These are phyloP conservation scores for Tulasnella sp. DNA, from an alignment of 768 basidiomycete species.

Conservation along the genomic window DNA sequence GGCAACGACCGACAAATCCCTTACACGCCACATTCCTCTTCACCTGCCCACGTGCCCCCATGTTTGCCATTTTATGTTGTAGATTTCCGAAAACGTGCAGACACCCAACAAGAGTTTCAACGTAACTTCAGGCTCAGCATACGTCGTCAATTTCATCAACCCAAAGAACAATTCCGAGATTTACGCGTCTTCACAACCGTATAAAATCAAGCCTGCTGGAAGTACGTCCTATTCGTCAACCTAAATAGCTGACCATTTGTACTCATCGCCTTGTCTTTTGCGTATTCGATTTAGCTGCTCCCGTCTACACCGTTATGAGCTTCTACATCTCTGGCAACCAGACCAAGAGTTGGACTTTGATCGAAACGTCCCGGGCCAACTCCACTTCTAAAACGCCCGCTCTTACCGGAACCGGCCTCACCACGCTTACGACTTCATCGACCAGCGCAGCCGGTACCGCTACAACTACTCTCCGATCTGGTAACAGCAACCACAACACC, in stretches of 20 bases:
- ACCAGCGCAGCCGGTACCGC: not conserved
- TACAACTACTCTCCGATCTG: not conserved
- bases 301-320: not conserved
- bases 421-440: not conserved
- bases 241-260: not conserved
- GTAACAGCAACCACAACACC: not conserved
- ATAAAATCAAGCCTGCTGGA: constrained; percentile 53
- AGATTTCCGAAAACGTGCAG: constrained; percentile 32
- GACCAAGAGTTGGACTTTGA: not conserved
- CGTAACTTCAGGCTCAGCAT: constrained; percentile 33
- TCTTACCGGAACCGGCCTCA: not conserved
- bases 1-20: not conserved
- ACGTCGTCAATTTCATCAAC: constrained; percentile 35
- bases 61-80: not conserved
- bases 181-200: constrained; percentile 46
- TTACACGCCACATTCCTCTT: too few species aligned
- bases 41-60: not conserved
- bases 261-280: not conserved
- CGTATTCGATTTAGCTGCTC: constrained; percentile 1
- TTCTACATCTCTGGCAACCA: not conserved
- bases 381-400: not conserved
- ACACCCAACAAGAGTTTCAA: constrained; percentile 24
- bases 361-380: not conserved
- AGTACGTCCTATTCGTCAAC: constrained; percentile 38
- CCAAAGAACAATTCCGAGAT: constrained; percentile 40